These are phyloP conservation scores for Oxyria digyna DNA, from an alignment of 148 eudicot species.

Conservation along the genomic window DNA sequence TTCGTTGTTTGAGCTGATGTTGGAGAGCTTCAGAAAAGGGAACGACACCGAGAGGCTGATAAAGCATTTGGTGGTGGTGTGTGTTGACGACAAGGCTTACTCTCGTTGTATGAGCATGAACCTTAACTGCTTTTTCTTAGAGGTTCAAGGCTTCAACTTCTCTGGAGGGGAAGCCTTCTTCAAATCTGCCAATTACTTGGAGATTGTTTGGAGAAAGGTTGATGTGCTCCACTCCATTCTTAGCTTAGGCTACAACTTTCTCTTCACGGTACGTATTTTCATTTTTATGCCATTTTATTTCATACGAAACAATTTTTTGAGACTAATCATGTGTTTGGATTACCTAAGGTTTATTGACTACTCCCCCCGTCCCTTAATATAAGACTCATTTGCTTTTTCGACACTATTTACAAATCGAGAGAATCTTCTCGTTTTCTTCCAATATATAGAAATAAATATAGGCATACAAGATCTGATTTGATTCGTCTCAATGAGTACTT, in stretches of 20 bases:
- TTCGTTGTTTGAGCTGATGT: not conserved
- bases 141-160: not conserved
- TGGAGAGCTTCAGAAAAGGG: constrained; percentile 9
- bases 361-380: no score
- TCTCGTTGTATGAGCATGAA: not conserved
- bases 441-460: no score
- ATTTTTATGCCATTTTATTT: no score
- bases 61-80: constrained; percentile 2
- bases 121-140: not conserved
- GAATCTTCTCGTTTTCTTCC: no score
- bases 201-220: constrained; percentile 8
- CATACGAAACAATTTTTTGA: no score
- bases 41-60: not conserved
- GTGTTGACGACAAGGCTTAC: not conserved
- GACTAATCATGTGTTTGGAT: no score
- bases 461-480: no score
- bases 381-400: no score
- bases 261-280: constrained; percentile 10
- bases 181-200: not conserved
- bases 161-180: not conserved
- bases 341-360: no score
- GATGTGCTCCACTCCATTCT: constrained; percentile 1
- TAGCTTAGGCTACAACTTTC: constrained; percentile 7
- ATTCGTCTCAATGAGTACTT: no score
- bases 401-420: no score